These are phyloP conservation scores for Juncus effusus DNA, from an alignment of 176 grass and related monocot genomes.

Conservation along the genomic window DNA sequence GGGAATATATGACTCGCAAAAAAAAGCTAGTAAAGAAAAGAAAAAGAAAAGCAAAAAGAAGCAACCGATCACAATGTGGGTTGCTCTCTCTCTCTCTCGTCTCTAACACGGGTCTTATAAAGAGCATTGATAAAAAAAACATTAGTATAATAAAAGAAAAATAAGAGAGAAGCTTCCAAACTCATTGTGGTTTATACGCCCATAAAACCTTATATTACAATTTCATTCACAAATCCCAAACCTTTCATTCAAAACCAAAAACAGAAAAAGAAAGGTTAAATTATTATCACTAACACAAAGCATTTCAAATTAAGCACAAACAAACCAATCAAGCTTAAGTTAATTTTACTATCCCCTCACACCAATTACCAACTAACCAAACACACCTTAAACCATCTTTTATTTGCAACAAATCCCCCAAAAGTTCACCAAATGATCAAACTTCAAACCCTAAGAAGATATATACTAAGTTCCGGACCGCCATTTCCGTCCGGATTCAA, in stretches of 20 bases:
- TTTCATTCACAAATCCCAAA: not conserved
- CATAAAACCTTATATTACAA: slow-evolving; percentile 22
- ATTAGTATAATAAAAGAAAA: not conserved
- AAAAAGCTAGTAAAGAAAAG: slow-evolving; percentile 16
- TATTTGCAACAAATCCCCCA: slow-evolving; percentile 14
- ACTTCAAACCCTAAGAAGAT: slow-evolving; percentile 72
- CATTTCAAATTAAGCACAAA: slow-evolving; percentile 36
- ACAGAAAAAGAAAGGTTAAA: slow-evolving; percentile 11
- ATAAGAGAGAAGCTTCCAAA: slow-evolving; percentile 3
- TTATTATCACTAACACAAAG: slow-evolving; percentile 29
- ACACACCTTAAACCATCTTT: not conserved
- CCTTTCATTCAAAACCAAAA: not conserved
- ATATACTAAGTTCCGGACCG: slow-evolving; percentile 79
- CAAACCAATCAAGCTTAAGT: slow-evolving; percentile 20
- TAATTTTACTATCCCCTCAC: not conserved
- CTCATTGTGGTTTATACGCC: slow-evolving; percentile 13
- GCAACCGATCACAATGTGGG: not conserved
- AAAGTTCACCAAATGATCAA: slow-evolving; percentile 1
- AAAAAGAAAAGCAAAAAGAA: not conserved
- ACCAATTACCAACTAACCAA: slow-evolving; percentile 11
- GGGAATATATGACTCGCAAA: not conserved
- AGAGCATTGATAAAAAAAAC: not conserved
- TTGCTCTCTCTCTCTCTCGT: slow-evolving; percentile 10
- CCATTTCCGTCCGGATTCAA: slow-evolving; percentile 74
- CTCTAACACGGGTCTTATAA: slow-evolving; percentile 5